Conservation (phyloP, 2,329 filamentous ascomycete species). For the Exserohilum turcica region DNA sequence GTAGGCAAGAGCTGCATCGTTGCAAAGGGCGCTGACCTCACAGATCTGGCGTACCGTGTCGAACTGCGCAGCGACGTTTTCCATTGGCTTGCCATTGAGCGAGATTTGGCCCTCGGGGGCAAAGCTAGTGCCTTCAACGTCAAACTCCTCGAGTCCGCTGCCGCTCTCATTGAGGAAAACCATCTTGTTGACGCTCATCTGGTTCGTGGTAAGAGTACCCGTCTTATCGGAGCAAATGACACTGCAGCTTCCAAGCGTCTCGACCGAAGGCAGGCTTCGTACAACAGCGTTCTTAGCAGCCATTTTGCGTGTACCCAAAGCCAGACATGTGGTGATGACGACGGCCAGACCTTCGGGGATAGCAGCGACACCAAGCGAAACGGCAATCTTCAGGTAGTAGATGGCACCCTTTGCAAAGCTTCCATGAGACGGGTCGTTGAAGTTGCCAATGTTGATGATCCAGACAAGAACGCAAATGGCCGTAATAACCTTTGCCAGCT, state of each 20-base stretch:
- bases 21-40: constrained; percentile 76
- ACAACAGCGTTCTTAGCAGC: constrained; percentile 98
- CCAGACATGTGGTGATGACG: constrained; percentile 97
- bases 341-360: constrained; percentile 97
- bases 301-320: constrained; percentile 97
- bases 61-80: constrained; percentile 72
- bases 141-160: constrained; percentile 77
- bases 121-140: constrained; percentile 92
- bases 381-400: constrained; percentile 99
- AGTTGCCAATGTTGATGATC: constrained; percentile 98
- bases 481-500: constrained; percentile 95
- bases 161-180: constrained; percentile 80
- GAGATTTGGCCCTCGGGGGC: constrained; percentile 78
- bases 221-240: constrained; percentile 99
- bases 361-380: constrained; percentile 95
- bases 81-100: constrained; percentile 68
- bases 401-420: constrained; percentile 96
- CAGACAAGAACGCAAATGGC: constrained; percentile 95
- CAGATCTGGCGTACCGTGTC: constrained; percentile 79
- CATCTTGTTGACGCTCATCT: constrained; percentile 97
- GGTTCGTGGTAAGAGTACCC: constrained; percentile 95
- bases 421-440: constrained; percentile 91
- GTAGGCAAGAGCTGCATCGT: constrained; percentile 82
- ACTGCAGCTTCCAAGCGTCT: constrained; percentile 97
- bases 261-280: constrained; percentile 91